Evolutionary conservation across 331 rosid genomes (phyloP), one percentile per base, ranked within the genome.

Genomic region (Prunus yedoensis): DNA sequence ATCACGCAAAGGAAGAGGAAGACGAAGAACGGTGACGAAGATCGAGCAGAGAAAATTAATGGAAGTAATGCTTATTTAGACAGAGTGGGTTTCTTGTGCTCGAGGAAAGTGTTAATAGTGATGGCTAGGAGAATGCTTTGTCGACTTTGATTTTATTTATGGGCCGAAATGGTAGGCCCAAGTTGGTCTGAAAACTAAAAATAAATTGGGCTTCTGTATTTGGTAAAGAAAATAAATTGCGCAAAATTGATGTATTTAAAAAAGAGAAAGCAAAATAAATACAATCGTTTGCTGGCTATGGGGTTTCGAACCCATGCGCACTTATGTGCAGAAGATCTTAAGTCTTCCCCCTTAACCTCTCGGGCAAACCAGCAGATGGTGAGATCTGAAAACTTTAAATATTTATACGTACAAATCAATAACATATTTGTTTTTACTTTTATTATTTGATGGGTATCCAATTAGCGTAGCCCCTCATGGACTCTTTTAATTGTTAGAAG

Each of bases 281-380:
- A 3, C 3, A 0, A 4, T 4, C 2, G 3, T 4, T 2, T 86
- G 89, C 89, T 83, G 90, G 90, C 90, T 86, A 76, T 83, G 90
- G 87, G 87, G 90, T 83, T 83, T 86, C 87, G 90, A 86, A 86
- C 90, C 87, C 90, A 86, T 81, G 86, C 90, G 88, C 86, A 86
- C 86, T 86, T 83, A 46, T 78, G 84, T 81, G 86, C 90, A 83
- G 90, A 79, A 83, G 90, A 86, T 86, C 90, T 86, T 83, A 81
- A 83, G 90, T 86, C 90, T 86, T 79, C 84, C 90, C 89, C 88
- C 88, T 86, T 86, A 86, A 86, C 87, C 90, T 78, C 90, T 86
- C 90, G 90, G 88, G 88, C 88, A 85, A 85, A 85, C 81, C 83
- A 74, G 84, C 87, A 9, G 3, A 1, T 30, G 6, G 0, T n/a